A percentile compares a stretch with the other conserved stretches of the same genome.
Evolutionary conservation across 306 rosid species (phyloP).

Genomic region (Argentina anserina): DNA sequence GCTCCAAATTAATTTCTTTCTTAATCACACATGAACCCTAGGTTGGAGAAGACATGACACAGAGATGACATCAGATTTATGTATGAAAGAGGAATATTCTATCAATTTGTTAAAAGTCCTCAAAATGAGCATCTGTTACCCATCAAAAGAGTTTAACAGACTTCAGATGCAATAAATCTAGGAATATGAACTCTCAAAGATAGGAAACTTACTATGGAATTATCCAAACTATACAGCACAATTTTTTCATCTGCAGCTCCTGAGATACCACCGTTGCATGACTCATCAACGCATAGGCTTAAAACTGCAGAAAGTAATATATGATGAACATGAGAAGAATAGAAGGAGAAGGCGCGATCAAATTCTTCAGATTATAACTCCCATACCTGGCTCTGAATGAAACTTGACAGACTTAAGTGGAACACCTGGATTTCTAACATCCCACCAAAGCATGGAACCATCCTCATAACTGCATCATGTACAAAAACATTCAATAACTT

Average conservation of each 20-base stretch:
- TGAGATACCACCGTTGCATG: slow-evolving; percentile 80
- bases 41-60: neutral
- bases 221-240: slow-evolving; percentile 72
- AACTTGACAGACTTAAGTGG: slow-evolving; percentile 73
- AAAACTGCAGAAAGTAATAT: slow-evolving; percentile 53
- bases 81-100: neutral
- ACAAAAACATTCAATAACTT: slow-evolving; percentile 4
- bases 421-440: slow-evolving; percentile 59
- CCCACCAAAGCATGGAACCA: slow-evolving; percentile 99
- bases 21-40: slow-evolving; percentile 70
- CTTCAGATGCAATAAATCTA: neutral
- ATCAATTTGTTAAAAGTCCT: neutral
- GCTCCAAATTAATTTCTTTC: slow-evolving; percentile 72
- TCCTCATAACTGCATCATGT: slow-evolving; percentile 70
- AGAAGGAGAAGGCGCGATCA: neutral
- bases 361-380: slow-evolving; percentile 13
- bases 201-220: slow-evolving; percentile 57
- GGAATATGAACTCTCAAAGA: neutral
- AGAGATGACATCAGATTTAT: neutral
- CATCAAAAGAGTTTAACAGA: slow-evolving; percentile 5
- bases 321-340: slow-evolving; percentile 3
- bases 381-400: slow-evolving; percentile 84
- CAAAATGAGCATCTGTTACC: neutral
- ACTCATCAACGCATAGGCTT: slow-evolving; percentile 61
- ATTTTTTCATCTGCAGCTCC: slow-evolving; percentile 90